These are phyloP conservation scores for Fusarium floridanum DNA, from an alignment of 2,329 filamentous ascomycete species.

Conservation along the genomic window DNA sequence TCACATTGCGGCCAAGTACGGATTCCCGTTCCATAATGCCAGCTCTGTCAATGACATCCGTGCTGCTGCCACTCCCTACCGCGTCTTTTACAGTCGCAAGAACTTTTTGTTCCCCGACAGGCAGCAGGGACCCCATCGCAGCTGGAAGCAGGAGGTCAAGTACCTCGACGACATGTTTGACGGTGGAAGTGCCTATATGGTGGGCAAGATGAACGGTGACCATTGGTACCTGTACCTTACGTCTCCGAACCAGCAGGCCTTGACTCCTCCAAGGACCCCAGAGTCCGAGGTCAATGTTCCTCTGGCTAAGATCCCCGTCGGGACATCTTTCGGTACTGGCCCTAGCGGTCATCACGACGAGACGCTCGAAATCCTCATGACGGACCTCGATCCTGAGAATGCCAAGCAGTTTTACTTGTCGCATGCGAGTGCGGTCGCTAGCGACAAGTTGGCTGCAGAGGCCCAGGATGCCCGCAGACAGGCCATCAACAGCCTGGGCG, in stretches of 20 bases:
- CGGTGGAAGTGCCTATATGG: slow-evolving; percentile 97
- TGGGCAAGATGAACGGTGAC: slow-evolving; percentile 99
- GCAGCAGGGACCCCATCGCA: slow-evolving; percentile 93
- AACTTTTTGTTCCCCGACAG: slow-evolving; percentile 97
- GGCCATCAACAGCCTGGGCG: slow-evolving; percentile 70
- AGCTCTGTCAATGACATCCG: slow-evolving; percentile 74
- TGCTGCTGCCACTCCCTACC: slow-evolving; percentile 87
- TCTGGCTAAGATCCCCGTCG: slow-evolving; percentile 68
- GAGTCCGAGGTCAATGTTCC: slow-evolving; percentile 58
- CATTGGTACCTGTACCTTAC: slow-evolving; percentile 99
- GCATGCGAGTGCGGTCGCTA: slow-evolving; percentile 89
- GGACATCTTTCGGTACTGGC: slow-evolving; percentile 54
- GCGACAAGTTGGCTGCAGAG: slow-evolving; percentile 79
- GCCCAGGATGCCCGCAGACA: slow-evolving; percentile 73
- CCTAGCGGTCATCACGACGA: slow-evolving; percentile 74
- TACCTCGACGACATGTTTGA: slow-evolving; percentile 93
- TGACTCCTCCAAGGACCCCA: slow-evolving; percentile 88
- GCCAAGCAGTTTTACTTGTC: slow-evolving; percentile 78
- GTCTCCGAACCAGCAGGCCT: slow-evolving; percentile 79
- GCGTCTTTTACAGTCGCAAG: slow-evolving; percentile 99
- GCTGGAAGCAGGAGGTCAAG: slow-evolving; percentile 96
- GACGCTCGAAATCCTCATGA: slow-evolving; percentile 81
- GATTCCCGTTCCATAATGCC: slow-evolving; percentile 86
- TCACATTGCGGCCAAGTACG: slow-evolving; percentile 88
- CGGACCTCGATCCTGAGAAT: slow-evolving; percentile 75